Conservation (phyloP, 192 early-diverging fungal species). For the Diversispora epigaea region DNA sequence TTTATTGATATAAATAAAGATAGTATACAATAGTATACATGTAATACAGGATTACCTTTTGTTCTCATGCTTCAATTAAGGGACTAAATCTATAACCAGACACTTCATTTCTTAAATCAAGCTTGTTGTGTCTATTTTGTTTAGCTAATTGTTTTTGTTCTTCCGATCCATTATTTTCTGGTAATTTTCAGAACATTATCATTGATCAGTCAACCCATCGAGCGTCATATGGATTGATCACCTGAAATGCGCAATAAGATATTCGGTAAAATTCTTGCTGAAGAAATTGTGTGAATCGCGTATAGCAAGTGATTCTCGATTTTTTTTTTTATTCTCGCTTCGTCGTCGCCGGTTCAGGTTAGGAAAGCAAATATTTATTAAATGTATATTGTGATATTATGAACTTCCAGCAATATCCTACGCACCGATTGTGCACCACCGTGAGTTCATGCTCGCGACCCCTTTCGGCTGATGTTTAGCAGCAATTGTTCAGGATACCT, state of each 20-base stretch:
- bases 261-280: neutral
- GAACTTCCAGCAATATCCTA: slow-evolving; percentile 31
- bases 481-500: slow-evolving; percentile 28
- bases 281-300: neutral
- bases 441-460: slow-evolving; percentile 26
- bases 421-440: slow-evolving; percentile 29
- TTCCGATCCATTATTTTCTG: slow-evolving; percentile 13
- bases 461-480: slow-evolving; percentile 30
- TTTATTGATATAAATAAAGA: slow-evolving; percentile 17
- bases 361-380: slow-evolving; percentile 16
- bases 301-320: neutral
- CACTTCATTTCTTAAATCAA: no score
- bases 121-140: no score
- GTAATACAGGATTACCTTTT: no score
- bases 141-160: no score
- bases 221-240: slow-evolving; percentile 17
- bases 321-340: no score
- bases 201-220: slow-evolving; percentile 17
- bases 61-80: no score
- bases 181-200: slow-evolving; percentile 17
- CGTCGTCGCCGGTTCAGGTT: neutral
- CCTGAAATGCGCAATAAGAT: slow-evolving; percentile 14
- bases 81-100: no score
- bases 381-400: slow-evolving; percentile 24
- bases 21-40: slow-evolving; percentile 17